Percentiles rank a stretch among this genome's conserved stretches.
phyloP scores from a whole-genome alignment of 371 early-diverging fungal species.

The Mortierella polycephala region DNA sequence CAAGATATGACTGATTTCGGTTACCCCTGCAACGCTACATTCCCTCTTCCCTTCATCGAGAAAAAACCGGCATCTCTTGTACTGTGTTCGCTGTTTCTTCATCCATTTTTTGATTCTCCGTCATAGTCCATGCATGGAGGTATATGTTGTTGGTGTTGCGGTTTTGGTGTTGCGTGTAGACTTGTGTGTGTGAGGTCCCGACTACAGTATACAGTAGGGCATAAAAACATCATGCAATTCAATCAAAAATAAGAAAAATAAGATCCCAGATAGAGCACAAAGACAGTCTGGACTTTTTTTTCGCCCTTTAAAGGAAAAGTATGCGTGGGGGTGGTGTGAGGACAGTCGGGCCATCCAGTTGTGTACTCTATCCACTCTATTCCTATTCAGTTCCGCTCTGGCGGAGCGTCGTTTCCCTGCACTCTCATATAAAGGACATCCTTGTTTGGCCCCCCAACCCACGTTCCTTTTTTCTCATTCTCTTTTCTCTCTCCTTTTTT shows the following conservation, averaged over 20 bases:
- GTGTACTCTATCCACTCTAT: too few relatives aligned
- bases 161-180: too few relatives aligned
- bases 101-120: neutral
- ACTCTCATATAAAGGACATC: conserved; percentile 24
- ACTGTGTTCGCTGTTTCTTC: neutral
- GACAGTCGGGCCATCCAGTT: too few relatives aligned
- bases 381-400: neutral
- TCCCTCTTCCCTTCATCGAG: neutral
- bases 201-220: too few relatives aligned
- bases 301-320: too few relatives aligned
- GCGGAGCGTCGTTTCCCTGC: neutral
- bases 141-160: too few relatives aligned
- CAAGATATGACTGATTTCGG: neutral
- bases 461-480: conserved; percentile 3
- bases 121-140: neutral
- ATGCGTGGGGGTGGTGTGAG: too few relatives aligned
- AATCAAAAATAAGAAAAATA: too few relatives aligned
- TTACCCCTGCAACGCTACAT: neutral
- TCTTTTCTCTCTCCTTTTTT: conserved; percentile 7
- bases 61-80: neutral
- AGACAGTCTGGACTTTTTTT: too few relatives aligned
- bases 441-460: conserved; percentile 2
- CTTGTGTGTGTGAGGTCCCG: too few relatives aligned
- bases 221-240: too few relatives aligned
- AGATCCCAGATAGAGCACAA: too few relatives aligned